Base-by-base conservation (phyloP, 768 basidiomycete species). In the Lenzites betulinus region DNA sequence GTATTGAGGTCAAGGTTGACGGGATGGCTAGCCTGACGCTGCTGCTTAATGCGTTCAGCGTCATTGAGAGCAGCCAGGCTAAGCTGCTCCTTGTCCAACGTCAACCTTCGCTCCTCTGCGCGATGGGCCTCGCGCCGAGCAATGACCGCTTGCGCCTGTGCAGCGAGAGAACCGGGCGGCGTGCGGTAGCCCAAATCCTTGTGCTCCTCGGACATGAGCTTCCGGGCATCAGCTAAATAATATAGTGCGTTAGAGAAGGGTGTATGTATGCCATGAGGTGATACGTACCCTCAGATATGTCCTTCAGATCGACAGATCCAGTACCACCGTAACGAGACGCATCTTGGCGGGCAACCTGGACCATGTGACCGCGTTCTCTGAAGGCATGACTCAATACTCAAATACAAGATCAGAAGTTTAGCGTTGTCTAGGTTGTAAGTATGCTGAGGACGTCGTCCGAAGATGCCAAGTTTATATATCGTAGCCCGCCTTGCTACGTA, bases 131-230 rank as follows among this genome's bases (percentile, higher is more conserved):
- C 64, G 51, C 75, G 68, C 35, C 62, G 63, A 20, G 65, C 61
- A 2, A 66, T 63, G 16, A 57, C 67, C 12, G 65, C 46, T 54
- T 72, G 70, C 0, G 66, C 71, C 49, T 69, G 59, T 15, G 71
- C 65, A 4, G 71, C 70, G 22, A 71, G 65, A 0, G 69, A 70
- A 15, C 64, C 66, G 1, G 66, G 66, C 20, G 71, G 71, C 4
- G 70, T 70, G n/a, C 70, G 66, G 54, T 71, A 67, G 7, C 70
- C 70, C 3, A 73, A 66, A 20, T 66, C 67, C 57, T 69, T 69
- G 61, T 69, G 71, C 57, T 70, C 71, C 36, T 68, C 70, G 16
- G 66, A 66, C 69, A 68, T 63, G 18, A 72, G 38, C 62, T 63
- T 66, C 4, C 67, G 64, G 6, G 69, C 71, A 42, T 68, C 65